Evolutionary conservation across 2,329 filamentous ascomycete genomes (phyloP), one percentile per base, ranked within the genome.

Genomic region (Arthrobotrys conoides): DNA sequence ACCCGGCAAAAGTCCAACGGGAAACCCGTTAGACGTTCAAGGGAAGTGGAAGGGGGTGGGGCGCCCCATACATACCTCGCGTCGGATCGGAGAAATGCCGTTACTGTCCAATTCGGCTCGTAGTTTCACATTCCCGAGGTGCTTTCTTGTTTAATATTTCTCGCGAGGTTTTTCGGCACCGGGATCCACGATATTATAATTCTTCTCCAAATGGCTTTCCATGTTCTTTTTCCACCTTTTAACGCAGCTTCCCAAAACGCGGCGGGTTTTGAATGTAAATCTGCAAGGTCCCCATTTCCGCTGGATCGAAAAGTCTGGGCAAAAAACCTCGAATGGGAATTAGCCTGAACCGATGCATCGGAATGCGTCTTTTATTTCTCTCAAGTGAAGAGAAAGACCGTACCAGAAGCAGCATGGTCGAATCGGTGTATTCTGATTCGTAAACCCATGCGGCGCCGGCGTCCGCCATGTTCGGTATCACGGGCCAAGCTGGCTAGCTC

Each of bases 31-130:
- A 8, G 38, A 18, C 22, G n/a, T 30, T 22, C 33, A 30, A 51
- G 14, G 33, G 18, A 14, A 30, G 6, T 30, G 3, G 6, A 30
- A 3, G n/a, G 30, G 27, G 46, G 44, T 6, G 44, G 10, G 6
- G n/a, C 18, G 44, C 20, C 38, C 33, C 48, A 44, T 51, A 44
- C 48, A 44, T 51, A 44, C 22, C 16, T 63, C 24, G 49, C 55
- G 53, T 77, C 73, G 73, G 73, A 61, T 77, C 73, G 73, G 73
- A 61, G 73, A 53, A 77, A 77, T 64, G 73, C 73, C 73, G 73
- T 71, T 68, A 5, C 36, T 38, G 14, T 22, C n/a, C 16, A 27
- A 59, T 51, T 63, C 33, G 59, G 67, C 33, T 72, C 67, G 67
- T 66, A 48, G 59, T 49, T 61, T 69, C 33, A 48, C 51, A 71